Conservation (phyloP, 2,329 filamentous ascomycete species). For the Aspergillus clavatus region DNA sequence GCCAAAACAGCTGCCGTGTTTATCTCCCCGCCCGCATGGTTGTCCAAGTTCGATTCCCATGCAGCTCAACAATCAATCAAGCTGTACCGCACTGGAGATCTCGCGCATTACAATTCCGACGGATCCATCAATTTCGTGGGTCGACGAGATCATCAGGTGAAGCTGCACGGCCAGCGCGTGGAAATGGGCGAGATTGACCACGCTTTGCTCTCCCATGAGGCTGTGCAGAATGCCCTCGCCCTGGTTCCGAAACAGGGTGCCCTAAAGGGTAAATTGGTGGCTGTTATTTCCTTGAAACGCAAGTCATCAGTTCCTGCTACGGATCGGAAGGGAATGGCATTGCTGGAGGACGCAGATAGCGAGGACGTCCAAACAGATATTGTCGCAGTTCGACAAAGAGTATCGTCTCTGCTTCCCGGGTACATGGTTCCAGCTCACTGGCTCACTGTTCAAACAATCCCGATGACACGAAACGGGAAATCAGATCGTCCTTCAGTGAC, state of each 20-base stretch:
- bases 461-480: conserved; percentile 8
- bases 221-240: not conserved
- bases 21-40: conserved; percentile 20
- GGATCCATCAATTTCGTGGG: conserved; percentile 43
- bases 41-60: not conserved
- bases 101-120: conserved; percentile 30
- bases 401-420: conserved; percentile 1
- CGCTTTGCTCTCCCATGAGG: not conserved
- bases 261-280: not conserved
- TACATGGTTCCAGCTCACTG: conserved; percentile 14
- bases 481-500: conserved; percentile 5
- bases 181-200: conserved; percentile 50
- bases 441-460: conserved; percentile 7
- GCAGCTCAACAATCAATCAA: conserved; percentile 6
- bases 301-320: not conserved
- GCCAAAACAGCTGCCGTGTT: conserved; percentile 18
- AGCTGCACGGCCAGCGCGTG: conserved; percentile 61
- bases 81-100: conserved; percentile 29
- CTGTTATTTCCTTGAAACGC: not conserved
- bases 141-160: conserved; percentile 61
- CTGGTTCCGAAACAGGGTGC: not conserved
- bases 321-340: not conserved
- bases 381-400: not conserved
- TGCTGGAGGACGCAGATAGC: not conserved
- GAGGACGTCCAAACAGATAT: not conserved